phyloP scores from a whole-genome alignment of 805 yeast genomes.

The Jamesozyma hellenica region DNA sequence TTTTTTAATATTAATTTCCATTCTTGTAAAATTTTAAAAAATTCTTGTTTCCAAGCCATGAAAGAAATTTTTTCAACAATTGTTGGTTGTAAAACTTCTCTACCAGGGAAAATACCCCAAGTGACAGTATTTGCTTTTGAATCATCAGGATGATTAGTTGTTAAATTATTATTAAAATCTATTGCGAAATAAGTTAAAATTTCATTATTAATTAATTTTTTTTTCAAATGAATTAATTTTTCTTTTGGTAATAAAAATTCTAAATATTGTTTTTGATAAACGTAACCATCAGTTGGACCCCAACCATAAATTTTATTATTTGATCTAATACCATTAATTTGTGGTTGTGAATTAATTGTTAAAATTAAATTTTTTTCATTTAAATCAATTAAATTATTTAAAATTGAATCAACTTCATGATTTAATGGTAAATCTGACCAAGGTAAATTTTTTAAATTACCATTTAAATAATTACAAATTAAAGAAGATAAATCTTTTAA shows the following conservation, averaged over 20 bases:
- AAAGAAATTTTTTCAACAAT: conserved; percentile 87
- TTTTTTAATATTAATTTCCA: conserved; percentile 54
- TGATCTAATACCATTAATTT: conserved; percentile 70
- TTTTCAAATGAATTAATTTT: conserved; percentile 14
- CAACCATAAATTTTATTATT: conserved; percentile 71
- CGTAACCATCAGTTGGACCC: conserved; percentile 92
- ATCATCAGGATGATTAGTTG: conserved; percentile 61
- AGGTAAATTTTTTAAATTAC: conserved; percentile 67
- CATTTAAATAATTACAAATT: conserved; percentile 59
- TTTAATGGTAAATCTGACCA: conserved; percentile 93
- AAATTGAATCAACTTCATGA: conserved; percentile 59
- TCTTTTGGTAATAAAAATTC: conserved; percentile 68
- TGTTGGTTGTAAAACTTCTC: conserved; percentile 90
- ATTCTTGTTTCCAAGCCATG: conserved; percentile 96
- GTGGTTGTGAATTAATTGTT: conserved; percentile 92
- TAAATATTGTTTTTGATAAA: conserved; percentile 87
- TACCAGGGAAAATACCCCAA: conserved; percentile 97
- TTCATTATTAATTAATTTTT: conserved; percentile 33
- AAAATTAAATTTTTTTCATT: conserved; percentile 53
- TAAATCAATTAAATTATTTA: conserved; percentile 47
- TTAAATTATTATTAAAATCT: conserved; percentile 43
- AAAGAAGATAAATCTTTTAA: conserved; percentile 51
- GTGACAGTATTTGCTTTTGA: conserved; percentile 85
- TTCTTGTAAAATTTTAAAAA: conserved; percentile 68
- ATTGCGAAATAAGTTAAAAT: conserved; percentile 73